Conservation (phyloP, 345 rosid species). For the Dipteronia dyeriana region DNA sequence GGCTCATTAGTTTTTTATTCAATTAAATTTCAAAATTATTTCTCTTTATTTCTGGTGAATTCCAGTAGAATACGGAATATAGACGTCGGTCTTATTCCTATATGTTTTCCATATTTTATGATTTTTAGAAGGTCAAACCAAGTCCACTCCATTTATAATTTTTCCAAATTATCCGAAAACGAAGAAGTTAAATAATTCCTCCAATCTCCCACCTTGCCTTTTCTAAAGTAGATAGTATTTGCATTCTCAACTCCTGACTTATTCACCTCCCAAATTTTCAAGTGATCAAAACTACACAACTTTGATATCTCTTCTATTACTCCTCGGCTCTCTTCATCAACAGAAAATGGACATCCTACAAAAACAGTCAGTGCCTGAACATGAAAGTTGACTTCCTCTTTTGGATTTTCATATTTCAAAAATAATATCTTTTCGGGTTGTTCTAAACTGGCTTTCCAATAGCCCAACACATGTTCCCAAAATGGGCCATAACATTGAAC, state of each 20-base stretch:
- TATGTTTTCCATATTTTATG: no score
- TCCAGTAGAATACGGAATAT: no score
- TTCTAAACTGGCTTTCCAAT: constrained; percentile 2
- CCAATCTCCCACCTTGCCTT: constrained; percentile 41
- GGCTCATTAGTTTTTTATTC: no score
- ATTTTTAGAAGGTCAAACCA: no score
- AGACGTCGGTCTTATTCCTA: no score
- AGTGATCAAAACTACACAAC: constrained; percentile 40
- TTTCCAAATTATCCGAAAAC: no score
- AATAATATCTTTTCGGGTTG: constrained; percentile 19
- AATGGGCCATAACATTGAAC: constrained; percentile 19
- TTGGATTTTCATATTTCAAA: constrained; percentile 7
- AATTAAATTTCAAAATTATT: no score
- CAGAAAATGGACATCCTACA: not conserved
- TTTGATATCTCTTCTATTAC: constrained; percentile 29
- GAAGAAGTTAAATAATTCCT: no score
- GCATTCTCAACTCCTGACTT: not conserved
- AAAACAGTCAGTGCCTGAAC: constrained; percentile 26
- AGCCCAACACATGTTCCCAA: constrained; percentile 8
- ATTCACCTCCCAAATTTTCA: constrained; percentile 39
- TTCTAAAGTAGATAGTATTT: constrained; percentile 38
- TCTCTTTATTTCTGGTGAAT: no score
- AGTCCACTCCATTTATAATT: no score
- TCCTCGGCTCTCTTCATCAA: constrained; percentile 25
- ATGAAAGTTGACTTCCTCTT: not conserved